Conservation (phyloP, 768 basidiomycete genomes). For the Gautieria morchelliformis region DNA sequence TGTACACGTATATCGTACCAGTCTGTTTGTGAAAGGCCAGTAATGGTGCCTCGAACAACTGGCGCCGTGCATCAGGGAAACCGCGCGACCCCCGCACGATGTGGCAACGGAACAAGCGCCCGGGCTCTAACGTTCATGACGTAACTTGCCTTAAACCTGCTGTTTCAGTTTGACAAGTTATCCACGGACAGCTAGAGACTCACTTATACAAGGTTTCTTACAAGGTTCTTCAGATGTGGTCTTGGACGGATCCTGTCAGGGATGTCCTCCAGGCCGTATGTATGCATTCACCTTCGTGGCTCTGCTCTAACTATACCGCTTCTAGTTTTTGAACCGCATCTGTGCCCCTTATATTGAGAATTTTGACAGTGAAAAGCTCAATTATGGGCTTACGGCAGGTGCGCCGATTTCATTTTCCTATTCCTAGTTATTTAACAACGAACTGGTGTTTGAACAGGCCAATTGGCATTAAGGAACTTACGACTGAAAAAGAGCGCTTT, state of each 20-base stretch:
- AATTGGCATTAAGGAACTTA: slow-evolving; percentile 69
- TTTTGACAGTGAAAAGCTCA: slow-evolving; percentile 88
- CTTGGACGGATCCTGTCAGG: slow-evolving; percentile 76
- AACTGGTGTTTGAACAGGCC: slow-evolving; percentile 35
- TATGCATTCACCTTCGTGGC: slow-evolving; percentile 8
- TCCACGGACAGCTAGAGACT: no score
- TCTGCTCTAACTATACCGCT: not conserved
- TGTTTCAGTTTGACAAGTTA: no score
- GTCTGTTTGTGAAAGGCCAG: no score
- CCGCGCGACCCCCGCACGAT: no score
- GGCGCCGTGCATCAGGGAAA: no score
- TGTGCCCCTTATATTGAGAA: slow-evolving; percentile 95
- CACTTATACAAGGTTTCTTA: not conserved
- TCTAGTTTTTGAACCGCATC: slow-evolving; percentile 77
- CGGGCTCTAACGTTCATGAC: no score
- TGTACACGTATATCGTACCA: no score
- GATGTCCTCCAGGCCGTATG: slow-evolving; percentile 73
- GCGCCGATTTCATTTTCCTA: slow-evolving; percentile 9
- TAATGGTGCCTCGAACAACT: no score
- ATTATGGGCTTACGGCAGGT: slow-evolving; percentile 88
- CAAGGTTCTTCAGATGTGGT: slow-evolving; percentile 46
- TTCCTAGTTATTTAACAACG: slow-evolving; percentile 2
- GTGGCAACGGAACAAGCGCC: no score
- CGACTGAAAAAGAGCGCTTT: slow-evolving; percentile 87
- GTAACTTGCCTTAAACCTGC: no score